A percentile compares a stretch with the other conserved stretches of the same genome.
phyloP scores from a whole-genome alignment of 495 filamentous ascomycete genomes.

The Aspergillus nanangensis region DNA sequence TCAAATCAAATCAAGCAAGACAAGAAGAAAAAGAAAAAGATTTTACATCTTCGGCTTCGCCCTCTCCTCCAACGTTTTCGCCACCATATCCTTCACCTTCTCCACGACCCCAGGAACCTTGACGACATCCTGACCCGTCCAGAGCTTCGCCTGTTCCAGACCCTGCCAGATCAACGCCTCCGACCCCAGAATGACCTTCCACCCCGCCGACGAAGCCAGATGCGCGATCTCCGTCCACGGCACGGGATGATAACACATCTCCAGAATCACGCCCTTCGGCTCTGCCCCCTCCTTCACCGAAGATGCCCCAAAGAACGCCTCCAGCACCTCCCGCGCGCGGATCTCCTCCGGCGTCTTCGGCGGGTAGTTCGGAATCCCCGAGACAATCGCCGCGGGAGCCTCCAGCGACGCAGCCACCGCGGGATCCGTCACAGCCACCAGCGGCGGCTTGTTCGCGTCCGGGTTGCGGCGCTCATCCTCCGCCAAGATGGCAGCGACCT shows the following conservation, averaged over 20 bases:
- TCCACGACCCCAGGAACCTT: slow-evolving; percentile 48
- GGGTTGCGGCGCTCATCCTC: slow-evolving; percentile 40
- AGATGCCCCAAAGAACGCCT: slow-evolving; percentile 44
- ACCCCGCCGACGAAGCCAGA: slow-evolving; percentile 52
- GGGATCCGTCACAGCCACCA: slow-evolving; percentile 52
- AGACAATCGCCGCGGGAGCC: slow-evolving; percentile 56
- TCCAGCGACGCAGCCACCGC: slow-evolving; percentile 52
- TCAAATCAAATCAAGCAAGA: too few relatives aligned
- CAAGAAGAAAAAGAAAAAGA: slow-evolving; percentile 1
- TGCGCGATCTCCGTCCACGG: slow-evolving; percentile 61
- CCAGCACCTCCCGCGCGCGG: slow-evolving; percentile 47
- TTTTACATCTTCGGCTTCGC: slow-evolving; percentile 27
- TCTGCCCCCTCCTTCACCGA: slow-evolving; percentile 1
- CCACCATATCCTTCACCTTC: slow-evolving; percentile 48
- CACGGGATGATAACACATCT: slow-evolving; percentile 76
- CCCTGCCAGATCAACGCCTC: slow-evolving; percentile 76
- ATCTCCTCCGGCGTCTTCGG: slow-evolving; percentile 58
- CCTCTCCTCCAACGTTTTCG: slow-evolving; percentile 25
- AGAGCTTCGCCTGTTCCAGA: slow-evolving; percentile 63
- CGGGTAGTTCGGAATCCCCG: slow-evolving; percentile 65
- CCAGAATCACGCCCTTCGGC: slow-evolving; percentile 61
- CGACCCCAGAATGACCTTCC: slow-evolving; percentile 65
- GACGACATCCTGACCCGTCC: slow-evolving; percentile 52
- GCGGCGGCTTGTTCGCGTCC: slow-evolving; percentile 35
- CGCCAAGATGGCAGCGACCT: slow-evolving; percentile 58